Percentiles rank a stretch among this genome's conserved stretches.
Conservation (phyloP, 441 rosid genomes). For the Aquilaria agallochum region DNA sequence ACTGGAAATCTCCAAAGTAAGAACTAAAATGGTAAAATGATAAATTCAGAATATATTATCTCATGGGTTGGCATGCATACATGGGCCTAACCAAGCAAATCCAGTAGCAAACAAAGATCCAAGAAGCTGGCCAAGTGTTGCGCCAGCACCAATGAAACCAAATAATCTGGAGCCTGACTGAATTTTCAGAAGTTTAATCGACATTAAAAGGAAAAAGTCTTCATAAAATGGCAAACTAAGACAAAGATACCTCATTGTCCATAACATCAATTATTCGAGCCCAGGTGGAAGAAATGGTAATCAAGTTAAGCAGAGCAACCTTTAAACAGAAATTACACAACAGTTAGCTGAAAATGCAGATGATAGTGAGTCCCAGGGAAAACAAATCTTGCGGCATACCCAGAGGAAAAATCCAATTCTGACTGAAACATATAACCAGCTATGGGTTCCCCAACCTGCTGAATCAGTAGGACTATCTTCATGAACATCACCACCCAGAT, state of each 20-base stretch:
- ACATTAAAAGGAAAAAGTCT: constrained; percentile 10
- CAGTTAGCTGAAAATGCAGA: constrained; percentile 11
- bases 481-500: constrained; percentile 20
- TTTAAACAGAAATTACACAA: constrained; percentile 19
- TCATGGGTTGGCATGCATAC: constrained; percentile 36
- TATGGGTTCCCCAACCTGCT: constrained; percentile 42
- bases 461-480: constrained; percentile 32
- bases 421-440: constrained; percentile 76
- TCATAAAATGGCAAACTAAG: constrained; percentile 1
- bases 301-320: constrained; percentile 91
- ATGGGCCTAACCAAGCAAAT: constrained; percentile 90
- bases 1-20: constrained; percentile 12
- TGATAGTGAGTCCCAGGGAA: neutral
- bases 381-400: constrained; percentile 40
- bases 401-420: constrained; percentile 90
- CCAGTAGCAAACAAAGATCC: constrained; percentile 84
- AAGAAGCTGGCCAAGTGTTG: constrained; percentile 94
- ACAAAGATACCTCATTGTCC: constrained; percentile 76
- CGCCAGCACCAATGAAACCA: constrained; percentile 97
- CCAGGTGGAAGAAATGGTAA: constrained; percentile 95
- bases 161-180: constrained; percentile 99
- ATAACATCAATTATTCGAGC: constrained; percentile 90
- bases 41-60: constrained; percentile 10
- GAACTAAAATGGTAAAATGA: constrained; percentile 7
- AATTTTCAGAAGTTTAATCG: constrained; percentile 29